phyloP scores from a whole-genome alignment of 2,329 filamentous ascomycete genomes.

The Didymella arachidicola region DNA sequence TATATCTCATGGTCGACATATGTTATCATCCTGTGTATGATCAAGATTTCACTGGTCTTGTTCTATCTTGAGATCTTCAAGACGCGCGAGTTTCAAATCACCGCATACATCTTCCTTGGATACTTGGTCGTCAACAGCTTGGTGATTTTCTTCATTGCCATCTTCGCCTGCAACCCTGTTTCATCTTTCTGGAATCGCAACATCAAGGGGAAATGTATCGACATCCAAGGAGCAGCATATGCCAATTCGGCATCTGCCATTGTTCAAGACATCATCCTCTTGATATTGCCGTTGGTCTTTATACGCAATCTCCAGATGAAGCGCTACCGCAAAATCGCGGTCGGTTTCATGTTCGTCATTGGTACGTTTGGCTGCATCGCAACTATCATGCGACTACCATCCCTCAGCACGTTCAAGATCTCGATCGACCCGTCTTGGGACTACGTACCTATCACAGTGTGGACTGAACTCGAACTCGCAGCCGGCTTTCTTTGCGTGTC shows the following conservation, averaged over 20 bases:
- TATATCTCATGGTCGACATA: slow-evolving; percentile 32
- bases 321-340: slow-evolving; percentile 30
- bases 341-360: slow-evolving; percentile 38
- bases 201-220: slow-evolving; percentile 33
- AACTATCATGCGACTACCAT: slow-evolving; percentile 33
- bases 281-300: slow-evolving; percentile 34
- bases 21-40: slow-evolving; percentile 31
- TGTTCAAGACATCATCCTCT: slow-evolving; percentile 36
- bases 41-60: slow-evolving; percentile 37
- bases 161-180: slow-evolving; percentile 38
- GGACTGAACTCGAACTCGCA: slow-evolving; percentile 32
- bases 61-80: slow-evolving; percentile 44
- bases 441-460: slow-evolving; percentile 33
- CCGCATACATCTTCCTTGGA: slow-evolving; percentile 26
- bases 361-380: slow-evolving; percentile 40
- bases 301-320: slow-evolving; percentile 36
- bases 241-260: slow-evolving; percentile 37
- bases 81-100: slow-evolving; percentile 25
- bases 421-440: slow-evolving; percentile 36
- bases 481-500: slow-evolving; percentile 21
- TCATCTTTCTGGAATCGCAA: slow-evolving; percentile 40
- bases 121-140: slow-evolving; percentile 30
- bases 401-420: slow-evolving; percentile 30
- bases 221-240: slow-evolving; percentile 31
- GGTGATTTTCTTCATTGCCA: slow-evolving; percentile 28